Conservation (phyloP, 1,139 yeast genomes). For the Casaregolazyma lundiana region DNA sequence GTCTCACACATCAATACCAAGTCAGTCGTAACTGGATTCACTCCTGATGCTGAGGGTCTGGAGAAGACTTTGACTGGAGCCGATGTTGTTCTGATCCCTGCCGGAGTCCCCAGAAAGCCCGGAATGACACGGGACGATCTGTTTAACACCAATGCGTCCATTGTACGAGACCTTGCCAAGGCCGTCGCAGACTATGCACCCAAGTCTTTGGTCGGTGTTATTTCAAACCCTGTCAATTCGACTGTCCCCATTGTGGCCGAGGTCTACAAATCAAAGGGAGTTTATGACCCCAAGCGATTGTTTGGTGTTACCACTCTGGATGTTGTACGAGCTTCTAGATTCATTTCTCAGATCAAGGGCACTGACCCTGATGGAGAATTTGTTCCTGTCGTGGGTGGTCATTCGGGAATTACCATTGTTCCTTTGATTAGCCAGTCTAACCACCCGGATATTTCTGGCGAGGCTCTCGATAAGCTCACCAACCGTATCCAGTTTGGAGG, state of each 20-base stretch:
- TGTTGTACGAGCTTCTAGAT: slow-evolving; percentile 88
- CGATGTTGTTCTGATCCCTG: slow-evolving; percentile 91
- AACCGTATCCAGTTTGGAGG: slow-evolving; percentile 98
- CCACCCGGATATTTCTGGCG: slow-evolving; percentile 47
- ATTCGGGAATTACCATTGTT: slow-evolving; percentile 96
- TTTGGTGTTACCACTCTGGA: slow-evolving; percentile 98
- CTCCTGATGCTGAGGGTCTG: slow-evolving; percentile 84
- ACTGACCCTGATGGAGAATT: slow-evolving; percentile 66
- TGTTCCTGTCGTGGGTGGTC: slow-evolving; percentile 84
- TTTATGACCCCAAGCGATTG: slow-evolving; percentile 84
- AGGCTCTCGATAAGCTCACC: slow-evolving; percentile 60
- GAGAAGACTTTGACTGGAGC: slow-evolving; percentile 71
- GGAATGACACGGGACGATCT: slow-evolving; percentile 97
- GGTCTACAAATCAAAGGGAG: slow-evolving; percentile 80
- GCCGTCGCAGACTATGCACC: slow-evolving; percentile 86
- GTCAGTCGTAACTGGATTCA: slow-evolving; percentile 72
- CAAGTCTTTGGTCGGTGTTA: slow-evolving; percentile 79
- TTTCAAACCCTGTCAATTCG: slow-evolving; percentile 97
- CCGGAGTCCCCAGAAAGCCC: slow-evolving; percentile 99
- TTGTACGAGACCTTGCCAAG: slow-evolving; percentile 86
- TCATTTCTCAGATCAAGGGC: slow-evolving; percentile 62
- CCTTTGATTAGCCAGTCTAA: slow-evolving; percentile 80
- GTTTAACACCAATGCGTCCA: slow-evolving; percentile 95
- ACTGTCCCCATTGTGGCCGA: slow-evolving; percentile 98
- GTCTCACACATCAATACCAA: slow-evolving; percentile 89